Base-by-base conservation (phyloP, 164 flowering plant species). In the Aristolochia contorta region DNA sequence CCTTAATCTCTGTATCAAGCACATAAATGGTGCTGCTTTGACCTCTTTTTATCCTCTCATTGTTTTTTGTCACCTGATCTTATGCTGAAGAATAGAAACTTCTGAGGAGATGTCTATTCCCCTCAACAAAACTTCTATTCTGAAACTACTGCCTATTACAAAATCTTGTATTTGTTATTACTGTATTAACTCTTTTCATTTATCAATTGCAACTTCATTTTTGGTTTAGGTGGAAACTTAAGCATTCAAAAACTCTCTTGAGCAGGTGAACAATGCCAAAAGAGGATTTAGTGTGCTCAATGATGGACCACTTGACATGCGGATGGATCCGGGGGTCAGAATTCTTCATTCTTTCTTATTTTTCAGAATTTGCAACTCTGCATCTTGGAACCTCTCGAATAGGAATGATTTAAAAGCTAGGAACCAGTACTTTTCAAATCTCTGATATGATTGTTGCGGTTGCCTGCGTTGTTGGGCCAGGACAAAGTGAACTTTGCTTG, bases 251-350 rank as follows among this genome's bases (percentile, higher is more conserved):
- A 14, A 16, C 25, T 46, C 16, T 47, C 41, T 46, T 45, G 6
- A 52, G 56, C 80, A 93, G 97, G 97, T 91, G 27, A 78, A 84
- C 67, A 72, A 85, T 79, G 78, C 86, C 47, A 75, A 76, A 53
- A 85, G 99, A 79, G 99, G 99, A 24, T 94, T 94, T 67, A 85
- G 96, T 67, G 80, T 91, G 57, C 92, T 88, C 66, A 69, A 55
- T 57, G 68, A 85, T 69, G 99, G 97, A 30, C 99, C 99, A 51
- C 92, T 94, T 69, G 99, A 94, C 71, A 94, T 94, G 99, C 82
- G 99, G 20, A 91, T 94, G 97, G 79, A 91, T 78, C 88, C 93
- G 58, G 76, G 74, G 91, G 99, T 91, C 60, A 64, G 58, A 33
- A 32, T 63, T 41, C 57, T 59, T 64, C 49, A 19, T 12, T 9